phyloP scores from a whole-genome alignment of 202 grass and related monocot genomes.

The Musa balbisiana region DNA sequence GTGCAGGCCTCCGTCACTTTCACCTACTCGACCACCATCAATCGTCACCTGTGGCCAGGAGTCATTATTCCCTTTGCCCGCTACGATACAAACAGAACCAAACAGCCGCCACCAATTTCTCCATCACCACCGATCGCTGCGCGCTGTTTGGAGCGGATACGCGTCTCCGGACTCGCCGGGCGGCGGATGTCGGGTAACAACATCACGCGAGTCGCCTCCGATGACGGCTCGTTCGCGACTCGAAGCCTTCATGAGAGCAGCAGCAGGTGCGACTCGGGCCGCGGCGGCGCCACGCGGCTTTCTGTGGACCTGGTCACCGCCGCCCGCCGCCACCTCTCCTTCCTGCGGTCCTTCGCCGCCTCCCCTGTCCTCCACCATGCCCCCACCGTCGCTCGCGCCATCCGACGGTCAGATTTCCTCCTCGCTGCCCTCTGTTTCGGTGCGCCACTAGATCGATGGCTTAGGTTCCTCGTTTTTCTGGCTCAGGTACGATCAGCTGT shows the following conservation, averaged over 20 bases:
- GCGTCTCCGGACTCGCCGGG: neutral
- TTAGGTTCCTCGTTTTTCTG: neutral
- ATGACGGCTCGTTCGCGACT: slow-evolving; percentile 13
- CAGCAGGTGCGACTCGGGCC: neutral
- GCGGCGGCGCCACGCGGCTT: neutral
- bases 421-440: neutral
- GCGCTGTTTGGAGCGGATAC: too few relatives aligned
- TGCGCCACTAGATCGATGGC: neutral
- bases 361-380: slow-evolving; percentile 6
- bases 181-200: slow-evolving; percentile 15
- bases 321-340: slow-evolving; percentile 31
- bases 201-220: slow-evolving; percentile 1
- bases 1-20: too few relatives aligned
- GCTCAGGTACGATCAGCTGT: slow-evolving; percentile 67
- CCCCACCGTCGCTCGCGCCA: slow-evolving; percentile 12
- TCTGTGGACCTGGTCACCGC: slow-evolving; percentile 32
- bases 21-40: neutral
- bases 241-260: slow-evolving; percentile 16
- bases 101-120: neutral
- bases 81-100: neutral
- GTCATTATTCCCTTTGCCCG: neutral
- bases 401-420: slow-evolving; percentile 21
- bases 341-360: slow-evolving; percentile 32
- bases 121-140: neutral
- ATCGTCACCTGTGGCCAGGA: neutral